A percentile compares a stretch with the other conserved stretches of the same genome.
Evolutionary conservation across 768 basidiomycete species (phyloP).

Genomic region (Sporobolomyces phaffii): DNA sequence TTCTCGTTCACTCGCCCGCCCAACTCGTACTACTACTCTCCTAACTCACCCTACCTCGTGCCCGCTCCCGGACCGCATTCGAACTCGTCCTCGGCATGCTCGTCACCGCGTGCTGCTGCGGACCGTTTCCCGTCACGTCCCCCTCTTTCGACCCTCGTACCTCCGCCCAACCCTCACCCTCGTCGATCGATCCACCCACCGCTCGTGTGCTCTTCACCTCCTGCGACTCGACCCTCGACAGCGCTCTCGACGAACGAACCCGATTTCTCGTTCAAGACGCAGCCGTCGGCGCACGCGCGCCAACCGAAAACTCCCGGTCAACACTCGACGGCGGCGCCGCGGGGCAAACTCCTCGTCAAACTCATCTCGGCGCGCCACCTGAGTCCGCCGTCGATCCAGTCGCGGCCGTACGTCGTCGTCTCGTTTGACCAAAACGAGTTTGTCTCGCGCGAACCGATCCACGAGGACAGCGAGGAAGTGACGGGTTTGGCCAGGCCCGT

Average conservation of each 20-base stretch:
- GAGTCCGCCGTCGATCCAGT: conserved; percentile 58
- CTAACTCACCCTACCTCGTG: background rate
- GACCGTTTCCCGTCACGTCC: background rate
- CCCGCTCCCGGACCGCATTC: background rate
- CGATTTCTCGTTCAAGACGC: conserved; percentile 36
- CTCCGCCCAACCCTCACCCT: background rate
- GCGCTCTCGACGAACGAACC: conserved; percentile 32
- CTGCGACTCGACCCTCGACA: background rate
- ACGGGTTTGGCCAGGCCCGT: conserved; percentile 51
- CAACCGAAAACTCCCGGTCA: background rate
- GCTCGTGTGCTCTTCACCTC: background rate
- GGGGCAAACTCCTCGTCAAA: conserved; percentile 82
- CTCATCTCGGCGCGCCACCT: conserved; percentile 84
- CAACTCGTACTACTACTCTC: background rate
- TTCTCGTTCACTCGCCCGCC: conserved; percentile 6
- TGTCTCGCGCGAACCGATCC: conserved; percentile 77
- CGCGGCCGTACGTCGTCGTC: conserved; percentile 87
- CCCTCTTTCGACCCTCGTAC: no score
- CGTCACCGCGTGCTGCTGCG: background rate
- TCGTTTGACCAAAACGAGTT: conserved; percentile 99
- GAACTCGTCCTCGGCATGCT: background rate
- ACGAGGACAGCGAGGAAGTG: conserved; percentile 59
- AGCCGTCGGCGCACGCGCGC: conserved; percentile 15
- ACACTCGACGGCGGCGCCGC: conserved; percentile 31
- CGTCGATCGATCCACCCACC: background rate